phyloP scores from a whole-genome alignment of 805 yeast genomes.

The Ogataea sp. region DNA sequence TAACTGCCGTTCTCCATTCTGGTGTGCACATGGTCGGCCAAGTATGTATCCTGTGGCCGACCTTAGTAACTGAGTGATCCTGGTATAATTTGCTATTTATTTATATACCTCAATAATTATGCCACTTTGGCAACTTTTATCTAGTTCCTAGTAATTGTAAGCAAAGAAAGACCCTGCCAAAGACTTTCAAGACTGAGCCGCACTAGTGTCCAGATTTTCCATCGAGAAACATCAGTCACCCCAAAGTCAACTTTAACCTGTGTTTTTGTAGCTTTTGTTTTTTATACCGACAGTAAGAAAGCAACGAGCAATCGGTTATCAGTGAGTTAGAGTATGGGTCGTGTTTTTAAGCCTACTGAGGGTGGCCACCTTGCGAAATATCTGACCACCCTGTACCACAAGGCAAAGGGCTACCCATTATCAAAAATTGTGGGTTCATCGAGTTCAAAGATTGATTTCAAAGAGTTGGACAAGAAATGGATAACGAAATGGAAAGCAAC shows the following conservation, averaged over 20 bases:
- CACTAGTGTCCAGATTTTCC: too few species aligned
- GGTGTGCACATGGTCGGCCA: conserved; percentile 86
- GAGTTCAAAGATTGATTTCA: conserved; percentile 7
- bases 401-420: not conserved
- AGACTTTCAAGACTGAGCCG: too few species aligned
- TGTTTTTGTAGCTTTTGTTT: too few species aligned
- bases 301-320: too few species aligned
- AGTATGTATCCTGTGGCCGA: conserved; percentile 26
- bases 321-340: too few species aligned
- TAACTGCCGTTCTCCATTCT: conserved; percentile 54
- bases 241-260: too few species aligned
- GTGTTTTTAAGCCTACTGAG: not conserved
- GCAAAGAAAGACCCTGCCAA: too few species aligned
- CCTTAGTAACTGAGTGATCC: not conserved
- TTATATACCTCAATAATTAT: too few species aligned
- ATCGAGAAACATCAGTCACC: too few species aligned
- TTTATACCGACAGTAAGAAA: too few species aligned
- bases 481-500: conserved; percentile 32
- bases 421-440: not conserved
- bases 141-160: too few species aligned
- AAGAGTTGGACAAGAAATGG: conserved; percentile 47
- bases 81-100: not conserved
- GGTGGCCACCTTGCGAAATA: not conserved
- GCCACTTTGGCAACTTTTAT: too few species aligned
- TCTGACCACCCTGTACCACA: not conserved